Evolutionary conservation across 305 asterid species (phyloP).

Genomic region (Ajuga reptans): DNA sequence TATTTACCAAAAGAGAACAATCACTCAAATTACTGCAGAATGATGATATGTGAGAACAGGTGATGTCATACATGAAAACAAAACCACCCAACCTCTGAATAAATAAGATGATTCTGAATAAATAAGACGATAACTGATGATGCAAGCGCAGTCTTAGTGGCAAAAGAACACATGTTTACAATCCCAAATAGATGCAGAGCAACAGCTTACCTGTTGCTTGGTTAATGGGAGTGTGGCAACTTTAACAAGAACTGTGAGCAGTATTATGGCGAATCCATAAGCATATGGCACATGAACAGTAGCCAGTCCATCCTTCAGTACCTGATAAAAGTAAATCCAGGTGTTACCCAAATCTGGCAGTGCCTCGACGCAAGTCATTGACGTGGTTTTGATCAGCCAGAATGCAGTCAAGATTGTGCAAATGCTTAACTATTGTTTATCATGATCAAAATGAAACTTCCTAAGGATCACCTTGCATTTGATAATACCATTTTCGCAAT

Average conservation of each 20-base stretch:
- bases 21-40: not conserved
- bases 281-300: conserved; percentile 93
- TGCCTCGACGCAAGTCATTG: not conserved
- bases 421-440: not conserved
- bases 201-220: conserved; percentile 78
- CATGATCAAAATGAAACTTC: not conserved
- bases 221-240: conserved; percentile 87
- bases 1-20: conserved; percentile 4
- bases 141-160: conserved; percentile 17
- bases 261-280: conserved; percentile 93
- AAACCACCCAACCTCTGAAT: conserved; percentile 2
- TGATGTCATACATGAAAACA: not conserved
- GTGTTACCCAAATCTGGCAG: conserved; percentile 6
- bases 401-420: not conserved
- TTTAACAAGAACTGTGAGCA: conserved; percentile 84
- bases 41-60: conserved; percentile 3
- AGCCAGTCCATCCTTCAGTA: conserved; percentile 75
- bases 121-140: not conserved
- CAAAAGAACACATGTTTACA: conserved; percentile 14
- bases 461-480: not conserved
- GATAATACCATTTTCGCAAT: not conserved
- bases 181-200: conserved; percentile 8
- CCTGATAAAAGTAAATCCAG: conserved; percentile 41
- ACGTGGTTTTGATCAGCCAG: conserved; percentile 1
- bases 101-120: not conserved